A percentile compares a stretch with the other conserved stretches of the same genome.
phyloP scores from a whole-genome alignment of 2,329 filamentous ascomycete species.

The Ascochyta clinopodiicola region DNA sequence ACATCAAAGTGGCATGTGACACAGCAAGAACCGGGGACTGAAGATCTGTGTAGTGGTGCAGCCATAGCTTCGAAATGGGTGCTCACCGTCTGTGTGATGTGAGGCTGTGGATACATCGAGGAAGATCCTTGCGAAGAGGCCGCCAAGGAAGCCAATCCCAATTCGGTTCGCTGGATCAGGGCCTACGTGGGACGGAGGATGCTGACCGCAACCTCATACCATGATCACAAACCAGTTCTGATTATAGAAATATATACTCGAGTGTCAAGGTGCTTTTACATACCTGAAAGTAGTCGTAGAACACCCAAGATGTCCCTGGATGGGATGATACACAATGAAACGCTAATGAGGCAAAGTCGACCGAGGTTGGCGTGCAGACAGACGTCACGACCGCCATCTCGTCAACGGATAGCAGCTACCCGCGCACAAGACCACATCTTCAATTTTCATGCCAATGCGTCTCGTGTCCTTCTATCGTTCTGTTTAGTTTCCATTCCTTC shows the following conservation, averaged over 20 bases:
- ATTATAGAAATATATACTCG: background rate
- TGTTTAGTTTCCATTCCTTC: conserved; percentile 3
- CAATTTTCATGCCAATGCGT: conserved; percentile 8
- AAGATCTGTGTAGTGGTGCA: conserved; percentile 18
- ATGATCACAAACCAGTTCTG: background rate
- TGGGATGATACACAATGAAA: conserved; percentile 32
- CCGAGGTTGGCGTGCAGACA: conserved; percentile 17
- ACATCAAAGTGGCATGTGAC: conserved; percentile 10
- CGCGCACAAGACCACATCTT: conserved; percentile 16
- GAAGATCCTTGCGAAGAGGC: background rate
- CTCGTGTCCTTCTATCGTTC: background rate
- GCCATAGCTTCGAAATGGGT: conserved; percentile 16
- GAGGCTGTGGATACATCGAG: conserved; percentile 4
- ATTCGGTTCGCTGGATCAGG: background rate
- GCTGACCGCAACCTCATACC: conserved; percentile 6
- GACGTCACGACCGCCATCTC: conserved; percentile 30
- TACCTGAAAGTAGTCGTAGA: background rate
- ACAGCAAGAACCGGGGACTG: conserved; percentile 8
- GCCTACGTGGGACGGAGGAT: background rate
- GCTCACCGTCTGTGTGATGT: conserved; percentile 17
- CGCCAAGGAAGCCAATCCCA: conserved; percentile 1
- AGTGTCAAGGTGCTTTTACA: background rate
- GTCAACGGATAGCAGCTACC: conserved; percentile 13
- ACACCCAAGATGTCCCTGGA: background rate
- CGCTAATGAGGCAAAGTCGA: conserved; percentile 34